Conservation (phyloP, 495 filamentous ascomycete genomes). For the Letharia columbiana region DNA sequence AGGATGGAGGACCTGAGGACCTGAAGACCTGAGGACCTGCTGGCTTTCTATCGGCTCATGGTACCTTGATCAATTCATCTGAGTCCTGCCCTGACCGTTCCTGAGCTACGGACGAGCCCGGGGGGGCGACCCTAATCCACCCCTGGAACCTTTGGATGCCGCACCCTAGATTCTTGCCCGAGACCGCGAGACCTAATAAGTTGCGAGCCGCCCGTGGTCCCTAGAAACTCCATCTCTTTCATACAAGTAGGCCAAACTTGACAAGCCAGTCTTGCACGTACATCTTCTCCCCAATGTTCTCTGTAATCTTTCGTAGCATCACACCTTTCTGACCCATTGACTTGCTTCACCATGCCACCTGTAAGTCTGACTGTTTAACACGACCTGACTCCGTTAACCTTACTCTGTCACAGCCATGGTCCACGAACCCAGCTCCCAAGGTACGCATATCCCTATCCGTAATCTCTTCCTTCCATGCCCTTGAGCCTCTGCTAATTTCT, state of each 20-base stretch:
- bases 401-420: slow-evolving; percentile 19
- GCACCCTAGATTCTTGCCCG: no score
- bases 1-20: no score
- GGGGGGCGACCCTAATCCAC: no score
- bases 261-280: not conserved
- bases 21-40: no score
- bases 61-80: no score
- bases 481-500: not conserved
- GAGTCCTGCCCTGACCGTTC: no score
- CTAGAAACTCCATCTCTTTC: not conserved
- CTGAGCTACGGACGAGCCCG: no score
- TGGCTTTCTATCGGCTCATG: no score
- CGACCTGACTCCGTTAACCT: not conserved
- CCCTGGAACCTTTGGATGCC: no score
- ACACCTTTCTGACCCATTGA: not conserved
- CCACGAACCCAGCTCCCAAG: slow-evolving; percentile 45
- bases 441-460: slow-evolving; percentile 23
- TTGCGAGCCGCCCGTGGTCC: not conserved
- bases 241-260: no score
- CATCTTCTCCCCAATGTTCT: not conserved
- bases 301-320: not conserved
- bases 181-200: not conserved
- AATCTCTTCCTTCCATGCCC: not conserved
- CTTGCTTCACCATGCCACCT: slow-evolving; percentile 18
- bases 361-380: not conserved